Evolutionary conservation across 1,284 basidiomycete genomes (phyloP), one percentile per base, ranked within the genome.

Genomic region (Cystobasidium pallidum): DNA sequence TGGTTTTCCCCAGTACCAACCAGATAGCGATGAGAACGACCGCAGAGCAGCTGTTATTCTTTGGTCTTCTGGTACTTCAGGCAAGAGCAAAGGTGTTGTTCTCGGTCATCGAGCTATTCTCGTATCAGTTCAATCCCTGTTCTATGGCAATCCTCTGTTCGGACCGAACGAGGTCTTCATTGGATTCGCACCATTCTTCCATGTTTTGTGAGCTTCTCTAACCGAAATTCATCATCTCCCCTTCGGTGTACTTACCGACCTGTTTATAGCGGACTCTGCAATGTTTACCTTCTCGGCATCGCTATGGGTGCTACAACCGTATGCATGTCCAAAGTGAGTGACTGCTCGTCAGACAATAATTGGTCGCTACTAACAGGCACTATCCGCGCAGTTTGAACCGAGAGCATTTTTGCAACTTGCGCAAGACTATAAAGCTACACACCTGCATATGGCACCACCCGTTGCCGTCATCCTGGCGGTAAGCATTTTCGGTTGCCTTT

Each of bases 391-490:
- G 73, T 82, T 82, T 73, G 80, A 81, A 62, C 79, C 81, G 0
- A 76, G 74, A 21, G 72, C 76, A 61, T 82, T 80, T 75, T 78
- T 83, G 24, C 63, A 75, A 17, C 76, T 81, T 36, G 76, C 79
- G 13, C 77, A 80, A 43, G 76, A 77, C 17, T 77, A 80, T 47
- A 76, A 78, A 11, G 79, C 79, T 1, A 83, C 82, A 0, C 79
- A 79, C 66, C 75, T 80, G 11, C 81, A 82, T 72, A 81, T 83
- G 65, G 80, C 81, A 0, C 82, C 82, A 8, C 82, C 82, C 3
- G 77, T 82, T 17, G 82, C 81, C 8, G 79, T 82, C 28, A 79
- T 80, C 0, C 75, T 83, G 2, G 62, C 62, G 8, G 62, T 51
- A n/a, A 15, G 39, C 13, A 45, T 13, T 2, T 30, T 7, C 19